Base-by-base conservation (phyloP, 257 asterid genomes). In the Parsonsia alboflavescens region DNA sequence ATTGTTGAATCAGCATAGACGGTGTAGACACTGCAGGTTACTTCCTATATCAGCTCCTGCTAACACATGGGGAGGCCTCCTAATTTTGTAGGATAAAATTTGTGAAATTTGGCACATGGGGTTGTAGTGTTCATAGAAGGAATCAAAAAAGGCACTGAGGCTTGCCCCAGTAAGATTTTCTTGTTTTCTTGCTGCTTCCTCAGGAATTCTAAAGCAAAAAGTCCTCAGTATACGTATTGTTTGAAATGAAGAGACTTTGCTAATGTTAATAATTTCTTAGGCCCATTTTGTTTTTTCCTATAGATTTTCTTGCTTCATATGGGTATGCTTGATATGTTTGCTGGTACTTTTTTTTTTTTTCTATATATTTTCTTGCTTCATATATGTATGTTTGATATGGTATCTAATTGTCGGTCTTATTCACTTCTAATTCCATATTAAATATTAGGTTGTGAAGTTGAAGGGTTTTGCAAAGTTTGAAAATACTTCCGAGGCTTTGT, bases 401-500 rank as follows among this genome's bases (percentile, higher is more conserved):
- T 6, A 8, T 33, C 41, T 22, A 33, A 64, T 5, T 63, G 46
- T 53, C 54, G 9, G 26, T 16, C 44, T 66, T 24, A 44, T 22
- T 79, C 74, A 41, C 26, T 46, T 10, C 50, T 48, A n/a, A 42
- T 36, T 41, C 1, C 13, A 22, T 26, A n/a, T 17, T 22, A n/a
- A 9, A 46, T 26, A 39, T 66, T 74, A 90, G 96, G 84, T 90
- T 80, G 95, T 92, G 75, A 90, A 86, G 80, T 88, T 92, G 52
- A 92, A 89, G 80, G 97, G 92, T 2, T 92, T 92, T 42, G 83
- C 89, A 7, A 90, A 92, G 85, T 92, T 92, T 62, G 96, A 92
- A 80, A 92, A 90, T 76, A 92, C 93, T 3, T 79, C 92, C 1
- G 96, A 89, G 83, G 97, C 97, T 41, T 73, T 90, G 68, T 83